Conservation (phyloP, 148 eudicot genomes). For the Pouteria glomerata region DNA sequence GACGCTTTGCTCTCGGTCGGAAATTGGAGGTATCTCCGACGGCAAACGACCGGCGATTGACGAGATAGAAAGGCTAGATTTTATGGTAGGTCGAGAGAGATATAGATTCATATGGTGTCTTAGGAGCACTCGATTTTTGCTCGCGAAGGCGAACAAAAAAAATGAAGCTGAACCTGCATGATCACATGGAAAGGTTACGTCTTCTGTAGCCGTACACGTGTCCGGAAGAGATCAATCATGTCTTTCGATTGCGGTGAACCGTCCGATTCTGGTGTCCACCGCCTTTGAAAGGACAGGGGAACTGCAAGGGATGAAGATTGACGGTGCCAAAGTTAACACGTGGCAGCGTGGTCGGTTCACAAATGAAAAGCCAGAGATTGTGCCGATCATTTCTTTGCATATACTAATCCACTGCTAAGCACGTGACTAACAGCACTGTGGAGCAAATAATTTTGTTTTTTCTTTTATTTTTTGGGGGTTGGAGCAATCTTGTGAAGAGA, state of each 20-base stretch:
- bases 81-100: constrained; percentile 2
- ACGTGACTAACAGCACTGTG: no score
- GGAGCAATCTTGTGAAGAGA: no score
- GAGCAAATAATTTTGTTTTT: no score
- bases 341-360: no score
- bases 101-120: constrained; percentile 13
- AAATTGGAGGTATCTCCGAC: constrained; percentile 6
- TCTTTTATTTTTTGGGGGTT: no score
- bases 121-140: constrained; percentile 28
- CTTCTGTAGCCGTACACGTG: constrained; percentile 10
- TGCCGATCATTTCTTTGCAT: no score
- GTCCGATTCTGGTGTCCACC: not conserved
- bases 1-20: not conserved
- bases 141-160: constrained; percentile 5
- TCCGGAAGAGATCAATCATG: not conserved
- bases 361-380: not conserved
- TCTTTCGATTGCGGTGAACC: not conserved
- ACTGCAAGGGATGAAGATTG: not conserved
- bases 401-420: no score
- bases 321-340: no score
- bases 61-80: constrained; percentile 3
- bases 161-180: constrained; percentile 3
- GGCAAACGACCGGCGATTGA: constrained; percentile 7
- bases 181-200: not conserved
- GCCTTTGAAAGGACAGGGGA: not conserved